phyloP scores from a whole-genome alignment of 805 yeast species.

The Suhomyces xylopsoci region DNA sequence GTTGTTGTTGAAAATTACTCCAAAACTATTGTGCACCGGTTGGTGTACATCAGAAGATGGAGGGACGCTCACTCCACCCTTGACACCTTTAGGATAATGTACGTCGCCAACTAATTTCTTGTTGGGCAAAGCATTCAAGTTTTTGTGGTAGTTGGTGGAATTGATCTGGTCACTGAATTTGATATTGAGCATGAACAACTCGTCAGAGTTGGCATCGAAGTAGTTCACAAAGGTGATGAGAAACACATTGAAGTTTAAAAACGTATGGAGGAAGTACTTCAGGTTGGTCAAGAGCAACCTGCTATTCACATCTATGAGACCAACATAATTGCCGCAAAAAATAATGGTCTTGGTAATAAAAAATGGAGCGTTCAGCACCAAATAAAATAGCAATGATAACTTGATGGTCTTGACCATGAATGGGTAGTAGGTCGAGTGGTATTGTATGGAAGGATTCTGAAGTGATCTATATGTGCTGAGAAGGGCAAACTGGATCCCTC shows the following conservation, averaged over 20 bases:
- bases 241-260: constrained; percentile 18
- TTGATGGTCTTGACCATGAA: neutral
- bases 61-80: neutral
- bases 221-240: constrained; percentile 15
- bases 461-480: constrained; percentile 48
- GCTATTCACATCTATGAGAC: neutral
- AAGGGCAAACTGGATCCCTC: constrained; percentile 53
- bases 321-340: neutral
- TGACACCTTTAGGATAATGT: neutral
- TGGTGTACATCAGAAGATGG: neutral
- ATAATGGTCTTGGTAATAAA: constrained; percentile 1
- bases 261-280: constrained; percentile 12
- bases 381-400: constrained; percentile 5
- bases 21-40: neutral
- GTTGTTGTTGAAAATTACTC: neutral
- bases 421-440: neutral
- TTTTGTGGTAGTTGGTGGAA: constrained; percentile 7
- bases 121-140: constrained; percentile 5
- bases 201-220: constrained; percentile 15
- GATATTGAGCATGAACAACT: constrained; percentile 16
- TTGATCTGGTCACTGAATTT: constrained; percentile 15
- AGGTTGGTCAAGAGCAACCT: constrained; percentile 5
- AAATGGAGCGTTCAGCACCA: constrained; percentile 8
- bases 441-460: constrained; percentile 32
- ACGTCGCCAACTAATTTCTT: constrained; percentile 3